Conservation (phyloP, 2,329 filamentous ascomycete species). For the Triangularia setosa region DNA sequence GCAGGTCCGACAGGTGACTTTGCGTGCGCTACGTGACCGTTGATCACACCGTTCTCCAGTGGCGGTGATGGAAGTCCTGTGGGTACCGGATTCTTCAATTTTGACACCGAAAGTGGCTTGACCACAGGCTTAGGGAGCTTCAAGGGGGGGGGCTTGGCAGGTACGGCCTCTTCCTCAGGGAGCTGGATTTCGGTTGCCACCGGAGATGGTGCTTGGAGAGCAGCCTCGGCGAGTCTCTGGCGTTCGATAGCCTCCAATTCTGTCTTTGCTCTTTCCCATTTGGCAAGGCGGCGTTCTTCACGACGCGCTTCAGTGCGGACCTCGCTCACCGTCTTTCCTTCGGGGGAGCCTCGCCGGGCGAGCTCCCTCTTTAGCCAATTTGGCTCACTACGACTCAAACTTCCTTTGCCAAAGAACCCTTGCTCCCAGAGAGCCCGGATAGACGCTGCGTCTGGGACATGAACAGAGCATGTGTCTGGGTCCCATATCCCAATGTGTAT, state of each 20-base stretch:
- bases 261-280: constrained; percentile 84
- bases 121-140: not conserved
- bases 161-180: not conserved
- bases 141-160: constrained; percentile 7
- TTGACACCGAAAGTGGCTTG: not conserved
- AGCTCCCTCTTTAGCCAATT: constrained; percentile 86
- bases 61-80: not conserved
- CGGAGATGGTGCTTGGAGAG: not conserved
- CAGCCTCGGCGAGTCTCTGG: constrained; percentile 50
- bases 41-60: not conserved
- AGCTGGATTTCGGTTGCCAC: not conserved
- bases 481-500: constrained; percentile 76
- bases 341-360: constrained; percentile 61
- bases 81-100: not conserved
- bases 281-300: constrained; percentile 76
- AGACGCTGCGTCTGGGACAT: constrained; percentile 71
- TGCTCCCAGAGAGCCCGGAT: constrained; percentile 88
- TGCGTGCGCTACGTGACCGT: not conserved
- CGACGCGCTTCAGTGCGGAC: constrained; percentile 72
- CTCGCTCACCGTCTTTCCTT: constrained; percentile 67
- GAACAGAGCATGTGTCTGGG: constrained; percentile 74
- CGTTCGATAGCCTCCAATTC: constrained; percentile 81
- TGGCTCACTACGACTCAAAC: constrained; percentile 87
- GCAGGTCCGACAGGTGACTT: constrained; percentile 16
- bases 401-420: constrained; percentile 96